phyloP scores from a whole-genome alignment of 305 asterid genomes.

The Withania somnifera region DNA sequence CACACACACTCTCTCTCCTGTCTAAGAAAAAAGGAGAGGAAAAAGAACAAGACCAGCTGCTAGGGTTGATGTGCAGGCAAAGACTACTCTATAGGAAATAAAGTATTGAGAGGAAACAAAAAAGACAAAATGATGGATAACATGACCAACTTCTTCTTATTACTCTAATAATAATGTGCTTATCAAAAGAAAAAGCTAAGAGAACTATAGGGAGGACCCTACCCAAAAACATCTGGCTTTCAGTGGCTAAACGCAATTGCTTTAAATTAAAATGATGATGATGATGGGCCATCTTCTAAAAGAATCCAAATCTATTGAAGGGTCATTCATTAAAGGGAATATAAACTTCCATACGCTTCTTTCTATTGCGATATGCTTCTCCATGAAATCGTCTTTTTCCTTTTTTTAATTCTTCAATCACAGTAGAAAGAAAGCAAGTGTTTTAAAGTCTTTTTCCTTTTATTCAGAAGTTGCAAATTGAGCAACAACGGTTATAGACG shows the following conservation, averaged over 20 bases:
- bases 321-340: neutral
- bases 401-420: neutral
- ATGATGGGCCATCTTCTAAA: constrained; percentile 2
- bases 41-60: neutral
- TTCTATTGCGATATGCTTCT: neutral
- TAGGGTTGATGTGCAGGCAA: neutral
- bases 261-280: neutral
- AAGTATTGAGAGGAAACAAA: neutral
- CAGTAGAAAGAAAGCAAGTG: neutral
- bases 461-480: neutral
- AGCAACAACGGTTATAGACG: neutral
- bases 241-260: neutral
- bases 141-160: neutral
- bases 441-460: too few relatives aligned
- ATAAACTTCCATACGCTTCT: neutral
- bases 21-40: neutral
- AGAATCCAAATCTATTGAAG: constrained; percentile 8
- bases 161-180: neutral
- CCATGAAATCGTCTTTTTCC: neutral
- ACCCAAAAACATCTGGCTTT: constrained; percentile 1
- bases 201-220: neutral
- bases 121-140: neutral
- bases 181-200: neutral
- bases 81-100: neutral
- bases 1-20: neutral